A percentile compares a stretch with the other conserved stretches of the same genome.
Evolutionary conservation across 2,329 filamentous ascomycete species (phyloP).

Genomic region (Phialemonium atrogriseum): DNA sequence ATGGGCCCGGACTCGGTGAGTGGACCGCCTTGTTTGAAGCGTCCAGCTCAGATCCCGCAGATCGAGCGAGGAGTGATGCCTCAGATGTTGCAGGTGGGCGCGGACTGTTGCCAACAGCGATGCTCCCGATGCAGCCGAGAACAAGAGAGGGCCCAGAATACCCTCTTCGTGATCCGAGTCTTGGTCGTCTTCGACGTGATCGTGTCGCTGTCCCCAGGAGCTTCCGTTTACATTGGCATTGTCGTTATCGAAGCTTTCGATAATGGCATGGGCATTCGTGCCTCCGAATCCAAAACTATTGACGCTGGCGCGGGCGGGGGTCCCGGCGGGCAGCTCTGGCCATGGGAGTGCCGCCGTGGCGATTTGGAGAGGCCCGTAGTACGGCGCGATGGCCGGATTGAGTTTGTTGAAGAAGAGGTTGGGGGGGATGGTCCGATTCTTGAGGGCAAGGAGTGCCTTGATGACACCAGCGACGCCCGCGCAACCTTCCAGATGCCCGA

Average conservation of each 20-base stretch:
- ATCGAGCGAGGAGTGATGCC: no score
- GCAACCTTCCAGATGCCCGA: constrained; percentile 44
- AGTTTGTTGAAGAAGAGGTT: constrained; percentile 33
- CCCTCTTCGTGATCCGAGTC: no score
- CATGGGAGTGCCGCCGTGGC: constrained; percentile 30
- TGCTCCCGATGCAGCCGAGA: no score
- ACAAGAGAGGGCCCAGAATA: no score
- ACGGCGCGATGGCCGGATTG: constrained; percentile 30
- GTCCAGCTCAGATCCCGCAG: no score
- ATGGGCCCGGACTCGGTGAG: no score
- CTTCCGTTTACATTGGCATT: no score
- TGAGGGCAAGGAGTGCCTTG: constrained; percentile 40
- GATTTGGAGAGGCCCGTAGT: constrained; percentile 26
- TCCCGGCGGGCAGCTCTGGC: constrained; percentile 15
- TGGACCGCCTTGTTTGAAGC: no score
- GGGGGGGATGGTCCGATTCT: constrained; percentile 42
- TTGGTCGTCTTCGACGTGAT: no score
- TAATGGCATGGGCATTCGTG: constrained; percentile 14
- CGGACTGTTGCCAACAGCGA: no score
- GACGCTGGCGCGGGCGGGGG: neutral
- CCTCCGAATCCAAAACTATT: constrained; percentile 33
- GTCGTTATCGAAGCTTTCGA: constrained; percentile 8
- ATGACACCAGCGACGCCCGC: constrained; percentile 45
- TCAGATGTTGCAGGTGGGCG: no score
- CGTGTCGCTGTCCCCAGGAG: no score